Evolutionary conservation across 495 filamentous ascomycete species (phyloP), one percentile per base, ranked within the genome.

Genomic region (Tuber microsphaerosporum): DNA sequence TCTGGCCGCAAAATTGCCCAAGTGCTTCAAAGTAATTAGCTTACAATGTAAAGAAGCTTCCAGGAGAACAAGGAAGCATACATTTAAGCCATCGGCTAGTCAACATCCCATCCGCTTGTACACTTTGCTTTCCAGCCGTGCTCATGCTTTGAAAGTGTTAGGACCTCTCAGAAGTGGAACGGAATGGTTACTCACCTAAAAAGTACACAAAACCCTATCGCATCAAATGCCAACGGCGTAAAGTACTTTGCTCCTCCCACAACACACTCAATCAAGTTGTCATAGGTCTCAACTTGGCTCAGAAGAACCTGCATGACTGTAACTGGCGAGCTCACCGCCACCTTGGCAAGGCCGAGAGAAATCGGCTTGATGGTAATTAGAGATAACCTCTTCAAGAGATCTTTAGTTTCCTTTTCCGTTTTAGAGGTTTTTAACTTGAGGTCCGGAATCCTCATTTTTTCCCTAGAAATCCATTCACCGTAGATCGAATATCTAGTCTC

Each of bases 221-320:
- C 92, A 82, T 99, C 96, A 81, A 97, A 97, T 1, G 90, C 94
- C 42, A 98, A 87, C 73, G 92, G 89, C 2, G 94, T 97, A 81
- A 97, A 97, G 80, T 97, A 97, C 77, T 92, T 91, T 44, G 92
- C 93, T 81, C 93, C 97, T 82, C 97, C 93, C 43, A 97, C 93
- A 71, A 99, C 91, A 14, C 91, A 91, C 75, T 97, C 93, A 75
- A 94, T 94, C 46, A 98, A 87, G 81, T 97, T 97, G 81, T 91
- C 91, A 83, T 98, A 97, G 0, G 90, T 88, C 84, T 97, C 93
- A 69, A 97, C 93, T 81, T 97, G 93, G 45, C 87, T 88, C 73
- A 98, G 88, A 17, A 93, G 92, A 65, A 94, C 90, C 79, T 89
- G 90, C 85, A 97, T 96, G 41, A 99, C 93, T 69, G 95, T 87